phyloP scores from a whole-genome alignment of 73 alveolate species.

The Stentor coeruleus region DNA sequence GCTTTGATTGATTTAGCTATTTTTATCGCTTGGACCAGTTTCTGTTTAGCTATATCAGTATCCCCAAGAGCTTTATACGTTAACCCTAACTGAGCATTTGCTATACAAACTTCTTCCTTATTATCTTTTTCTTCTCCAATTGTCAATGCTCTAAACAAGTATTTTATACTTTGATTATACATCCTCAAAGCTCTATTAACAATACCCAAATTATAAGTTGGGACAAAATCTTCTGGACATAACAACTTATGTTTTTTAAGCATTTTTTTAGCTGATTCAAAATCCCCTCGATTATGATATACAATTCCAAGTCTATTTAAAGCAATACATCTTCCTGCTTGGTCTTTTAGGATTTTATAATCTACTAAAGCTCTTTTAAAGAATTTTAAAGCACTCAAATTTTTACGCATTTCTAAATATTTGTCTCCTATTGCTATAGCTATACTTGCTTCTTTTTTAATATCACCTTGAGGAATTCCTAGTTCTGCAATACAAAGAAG shows the following conservation, averaged over 20 bases:
- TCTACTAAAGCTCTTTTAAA: constrained; percentile 17
- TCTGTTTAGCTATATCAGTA: background rate
- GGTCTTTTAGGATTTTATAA: constrained; percentile 20
- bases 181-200: background rate
- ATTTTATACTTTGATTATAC: background rate
- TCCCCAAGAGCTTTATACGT: background rate
- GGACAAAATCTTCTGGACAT: constrained; percentile 10
- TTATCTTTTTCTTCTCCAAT: background rate
- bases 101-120: background rate
- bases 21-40: background rate
- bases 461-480: constrained; percentile 17
- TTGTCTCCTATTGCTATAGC: constrained; percentile 14
- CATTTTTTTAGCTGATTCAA: background rate
- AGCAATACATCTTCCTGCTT: constrained; percentile 25
- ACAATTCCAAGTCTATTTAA: constrained; percentile 29
- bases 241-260: background rate
- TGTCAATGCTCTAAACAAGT: background rate
- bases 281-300: constrained; percentile 14
- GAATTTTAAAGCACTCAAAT: background rate
- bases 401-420: background rate
- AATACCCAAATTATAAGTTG: constrained; percentile 15
- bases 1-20: background rate
- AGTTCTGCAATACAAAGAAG: background rate
- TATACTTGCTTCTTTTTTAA: constrained; percentile 9
- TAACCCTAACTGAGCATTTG: constrained; percentile 8